Evolutionary conservation across 257 asterid species (phyloP).

Genomic region (Przewalskia tangutica): DNA sequence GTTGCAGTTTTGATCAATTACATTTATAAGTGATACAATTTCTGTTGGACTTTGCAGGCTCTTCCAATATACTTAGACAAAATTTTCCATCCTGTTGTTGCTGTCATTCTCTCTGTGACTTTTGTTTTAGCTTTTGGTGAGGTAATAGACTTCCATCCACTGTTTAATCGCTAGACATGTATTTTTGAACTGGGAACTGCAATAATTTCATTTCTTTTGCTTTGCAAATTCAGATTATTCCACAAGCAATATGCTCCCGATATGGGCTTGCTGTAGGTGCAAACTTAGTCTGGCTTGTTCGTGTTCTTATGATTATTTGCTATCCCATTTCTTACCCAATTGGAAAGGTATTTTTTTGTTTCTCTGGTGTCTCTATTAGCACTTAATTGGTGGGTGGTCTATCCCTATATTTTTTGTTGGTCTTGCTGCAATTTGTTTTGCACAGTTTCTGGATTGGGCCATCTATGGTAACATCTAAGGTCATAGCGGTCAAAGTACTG

Average conservation of each 20-base stretch:
- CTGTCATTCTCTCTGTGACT: slow-evolving; percentile 92
- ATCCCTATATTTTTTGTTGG: not conserved
- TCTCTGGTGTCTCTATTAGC: not conserved
- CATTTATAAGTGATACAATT: not conserved
- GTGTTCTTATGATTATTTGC: slow-evolving; percentile 74
- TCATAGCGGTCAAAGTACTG: not conserved
- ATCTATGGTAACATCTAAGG: not conserved
- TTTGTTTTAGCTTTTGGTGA: slow-evolving; percentile 94
- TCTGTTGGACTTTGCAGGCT: slow-evolving; percentile 47
- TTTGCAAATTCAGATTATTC: slow-evolving; percentile 53
- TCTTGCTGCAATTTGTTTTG: not conserved
- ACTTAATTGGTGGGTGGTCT: not conserved
- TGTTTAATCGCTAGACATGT: not conserved
- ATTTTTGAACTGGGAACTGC: not conserved
- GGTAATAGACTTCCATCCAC: slow-evolving; percentile 29
- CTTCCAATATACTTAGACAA: slow-evolving; percentile 88
- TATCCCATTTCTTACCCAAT: slow-evolving; percentile 85
- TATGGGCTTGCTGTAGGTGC: slow-evolving; percentile 99
- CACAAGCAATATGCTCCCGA: slow-evolving; percentile 87
- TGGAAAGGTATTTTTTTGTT: slow-evolving; percentile 52
- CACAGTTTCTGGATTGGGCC: not conserved
- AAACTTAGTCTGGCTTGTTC: slow-evolving; percentile 87
- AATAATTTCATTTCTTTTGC: slow-evolving; percentile 2
- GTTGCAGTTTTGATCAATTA: not conserved
- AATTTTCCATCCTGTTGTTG: slow-evolving; percentile 81